A percentile compares a stretch with the other conserved stretches of the same genome.
phyloP scores from a whole-genome alignment of 257 asterid species.

The Capsicum rhomboideum region DNA sequence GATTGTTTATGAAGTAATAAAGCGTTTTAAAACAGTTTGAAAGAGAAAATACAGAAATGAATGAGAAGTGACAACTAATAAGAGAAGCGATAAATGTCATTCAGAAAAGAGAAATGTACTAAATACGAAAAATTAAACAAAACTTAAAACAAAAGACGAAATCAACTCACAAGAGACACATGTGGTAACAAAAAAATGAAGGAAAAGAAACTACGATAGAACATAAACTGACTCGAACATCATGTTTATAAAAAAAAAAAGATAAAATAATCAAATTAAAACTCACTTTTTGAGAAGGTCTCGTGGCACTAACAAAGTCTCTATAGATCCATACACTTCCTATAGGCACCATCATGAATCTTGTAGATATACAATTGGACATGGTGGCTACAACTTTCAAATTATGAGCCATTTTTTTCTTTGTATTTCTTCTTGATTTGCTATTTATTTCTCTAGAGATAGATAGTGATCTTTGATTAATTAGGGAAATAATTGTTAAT shows the following conservation, averaged over 20 bases:
- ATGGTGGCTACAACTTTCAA: slow-evolving; percentile 11
- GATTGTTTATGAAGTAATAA: too few species aligned
- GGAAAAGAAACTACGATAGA: too few species aligned
- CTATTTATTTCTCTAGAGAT: background rate
- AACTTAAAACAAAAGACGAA: too few species aligned
- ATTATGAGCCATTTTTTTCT: slow-evolving; percentile 15
- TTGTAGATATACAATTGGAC: slow-evolving; percentile 17
- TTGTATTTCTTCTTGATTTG: background rate
- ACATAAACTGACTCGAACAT: background rate
- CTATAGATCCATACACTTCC: slow-evolving; percentile 26
- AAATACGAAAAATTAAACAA: too few species aligned
- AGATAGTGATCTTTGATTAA: background rate
- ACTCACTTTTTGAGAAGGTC: slow-evolving; percentile 44
- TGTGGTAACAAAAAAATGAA: too few species aligned
- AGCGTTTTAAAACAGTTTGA: too few species aligned
- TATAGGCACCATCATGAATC: slow-evolving; percentile 5
- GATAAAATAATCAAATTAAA: background rate
- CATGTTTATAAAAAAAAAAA: background rate
- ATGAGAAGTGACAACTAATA: too few species aligned
- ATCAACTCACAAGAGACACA: too few species aligned
- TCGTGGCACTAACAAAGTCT: slow-evolving; percentile 41
- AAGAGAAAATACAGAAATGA: too few species aligned
- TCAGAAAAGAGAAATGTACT: too few species aligned
- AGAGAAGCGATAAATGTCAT: too few species aligned
- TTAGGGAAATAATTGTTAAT: background rate